Base-by-base conservation (phyloP, 805 yeast species). In the Torulaspora microellipsoides region DNA sequence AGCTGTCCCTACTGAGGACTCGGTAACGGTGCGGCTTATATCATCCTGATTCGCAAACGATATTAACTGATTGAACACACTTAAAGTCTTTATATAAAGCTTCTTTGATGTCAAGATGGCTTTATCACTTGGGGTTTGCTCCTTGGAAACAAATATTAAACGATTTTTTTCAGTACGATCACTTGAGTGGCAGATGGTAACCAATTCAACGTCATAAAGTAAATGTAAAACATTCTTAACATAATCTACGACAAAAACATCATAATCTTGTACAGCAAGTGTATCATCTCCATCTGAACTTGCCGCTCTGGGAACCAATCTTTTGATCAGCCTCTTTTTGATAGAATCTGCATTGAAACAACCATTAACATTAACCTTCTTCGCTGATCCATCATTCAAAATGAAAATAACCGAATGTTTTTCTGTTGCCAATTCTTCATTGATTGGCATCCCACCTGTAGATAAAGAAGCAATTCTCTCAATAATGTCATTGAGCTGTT, bases 311-410 rank as follows among this genome's bases (percentile, higher is more conserved):
- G 53, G 44, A 7, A 65, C 57, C 27, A 83, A 56, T 47, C 75
- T 77, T 52, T 79, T 78, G 45, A 87, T 66, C 1, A 84, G 79
- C 51, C 80, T 81, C 41, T 78, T 71, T 60, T 85, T 86, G 38
- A 89, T 85, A 6, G 88, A 77, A 45, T 79, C 83, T 1, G 95
- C 89, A 58, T 82, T 83, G 64, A 80, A 84, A 58, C 95, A 86
- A 0, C 89, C 93, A 13, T 78, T 75, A 1, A 87, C 82, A 54
- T 83, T 82, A 33, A 87, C 79, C 42, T 75, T 72, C 52, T 80
- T 81, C 2, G 80, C 72, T 7, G 81, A 70, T 1, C 96, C 96
- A 64, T 83, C 86, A 42, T 81, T 83, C 30, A 83, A 67, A 27
- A 88, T 84, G 50, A 89, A 82, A 1, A 85, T 82, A 15, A 83